Conservation (phyloP, 2,329 filamentous ascomycete species). For the Talaromyces verruculosus region DNA sequence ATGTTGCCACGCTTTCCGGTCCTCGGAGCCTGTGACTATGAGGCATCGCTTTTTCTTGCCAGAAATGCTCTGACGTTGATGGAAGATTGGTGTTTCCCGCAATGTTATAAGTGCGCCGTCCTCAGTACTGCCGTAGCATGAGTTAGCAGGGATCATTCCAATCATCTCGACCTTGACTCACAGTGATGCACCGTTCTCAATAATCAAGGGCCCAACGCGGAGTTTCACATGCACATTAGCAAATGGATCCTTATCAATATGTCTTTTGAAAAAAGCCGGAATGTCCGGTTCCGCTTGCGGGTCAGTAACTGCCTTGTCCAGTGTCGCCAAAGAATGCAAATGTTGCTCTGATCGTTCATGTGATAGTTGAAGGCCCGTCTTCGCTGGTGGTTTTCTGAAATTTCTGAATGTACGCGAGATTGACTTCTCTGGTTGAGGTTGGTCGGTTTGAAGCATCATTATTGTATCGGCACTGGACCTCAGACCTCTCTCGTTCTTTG, state of each 20-base stretch:
- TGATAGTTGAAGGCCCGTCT: neutral
- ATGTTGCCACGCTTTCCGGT: constrained; percentile 22
- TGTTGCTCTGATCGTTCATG: neutral
- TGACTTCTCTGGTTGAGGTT: neutral
- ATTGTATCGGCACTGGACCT: neutral
- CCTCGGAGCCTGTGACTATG: neutral
- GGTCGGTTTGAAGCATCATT: neutral
- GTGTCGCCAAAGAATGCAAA: neutral
- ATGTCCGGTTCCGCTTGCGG: constrained; percentile 29
- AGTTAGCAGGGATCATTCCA: neutral
- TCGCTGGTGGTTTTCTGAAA: neutral
- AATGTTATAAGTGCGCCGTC: constrained; percentile 24
- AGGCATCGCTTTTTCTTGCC: constrained; percentile 6
- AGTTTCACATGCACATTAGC: constrained; percentile 46
- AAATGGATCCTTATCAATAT: constrained; percentile 38
- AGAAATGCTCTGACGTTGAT: neutral
- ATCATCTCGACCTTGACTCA: constrained; percentile 29
- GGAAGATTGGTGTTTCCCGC: constrained; percentile 21
- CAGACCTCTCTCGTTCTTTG: neutral
- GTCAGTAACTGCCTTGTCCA: constrained; percentile 5
- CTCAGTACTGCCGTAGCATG: constrained; percentile 21
- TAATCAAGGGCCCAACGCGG: constrained; percentile 42
- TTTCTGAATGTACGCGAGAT: neutral
- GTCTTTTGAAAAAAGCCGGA: constrained; percentile 33
- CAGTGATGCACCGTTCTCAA: constrained; percentile 44